A percentile compares a stretch with the other conserved stretches of the same genome.
These are phyloP conservation scores for Neofusicoccum cordaticola DNA, from an alignment of 2,329 filamentous ascomycete species.

Conservation along the genomic window DNA sequence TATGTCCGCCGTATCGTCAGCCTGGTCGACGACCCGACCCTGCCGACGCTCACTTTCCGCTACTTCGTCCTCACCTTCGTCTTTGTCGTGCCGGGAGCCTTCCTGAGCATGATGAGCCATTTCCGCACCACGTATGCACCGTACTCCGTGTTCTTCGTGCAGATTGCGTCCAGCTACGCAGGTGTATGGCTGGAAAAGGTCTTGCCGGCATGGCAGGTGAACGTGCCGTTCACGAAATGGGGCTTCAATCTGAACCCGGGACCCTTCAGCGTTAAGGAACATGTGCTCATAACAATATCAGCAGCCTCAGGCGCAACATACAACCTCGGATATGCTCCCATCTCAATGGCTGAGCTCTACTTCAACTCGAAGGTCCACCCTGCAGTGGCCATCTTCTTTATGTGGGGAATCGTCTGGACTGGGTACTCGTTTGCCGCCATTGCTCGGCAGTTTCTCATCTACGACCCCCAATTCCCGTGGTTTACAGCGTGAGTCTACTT, in stretches of 20 bases:
- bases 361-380: conserved; percentile 54
- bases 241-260: conserved; percentile 56
- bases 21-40: conserved; percentile 55
- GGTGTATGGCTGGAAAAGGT: conserved; percentile 53
- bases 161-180: conserved; percentile 56
- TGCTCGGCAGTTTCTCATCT: conserved; percentile 56
- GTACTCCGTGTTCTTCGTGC: conserved; percentile 62
- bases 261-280: conserved; percentile 57
- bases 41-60: conserved; percentile 59
- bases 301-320: conserved; percentile 33
- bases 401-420: conserved; percentile 57
- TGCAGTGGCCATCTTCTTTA: conserved; percentile 58
- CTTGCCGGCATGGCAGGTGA: conserved; percentile 48
- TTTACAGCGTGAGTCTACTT: background rate
- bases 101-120: conserved; percentile 55
- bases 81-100: conserved; percentile 57
- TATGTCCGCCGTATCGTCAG: conserved; percentile 58
- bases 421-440: conserved; percentile 60
- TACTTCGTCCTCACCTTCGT: conserved; percentile 56
- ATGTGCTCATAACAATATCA: conserved; percentile 55
- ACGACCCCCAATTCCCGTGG: conserved; percentile 58
- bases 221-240: conserved; percentile 47
- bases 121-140: conserved; percentile 58
- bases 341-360: conserved; percentile 57
- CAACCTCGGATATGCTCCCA: conserved; percentile 45